Evolutionary conservation across 1,284 basidiomycete species (phyloP).

Genomic region (Puccinia coronata): DNA sequence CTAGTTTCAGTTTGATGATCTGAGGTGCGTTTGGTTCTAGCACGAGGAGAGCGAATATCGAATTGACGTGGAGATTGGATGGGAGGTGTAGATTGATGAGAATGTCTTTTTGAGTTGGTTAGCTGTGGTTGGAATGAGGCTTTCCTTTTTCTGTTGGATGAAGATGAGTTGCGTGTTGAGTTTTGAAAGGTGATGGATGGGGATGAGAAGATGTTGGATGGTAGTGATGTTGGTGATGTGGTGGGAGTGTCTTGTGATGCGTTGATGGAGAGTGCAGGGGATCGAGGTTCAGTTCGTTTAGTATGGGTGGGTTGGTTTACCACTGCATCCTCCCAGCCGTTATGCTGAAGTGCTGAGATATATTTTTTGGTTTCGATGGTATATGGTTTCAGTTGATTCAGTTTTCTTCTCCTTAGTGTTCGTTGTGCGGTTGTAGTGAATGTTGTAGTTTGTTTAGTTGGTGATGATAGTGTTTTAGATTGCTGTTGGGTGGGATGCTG

Average conservation of each 20-base stretch:
- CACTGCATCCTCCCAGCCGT: slow-evolving; percentile 60
- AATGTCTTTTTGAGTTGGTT: neutral
- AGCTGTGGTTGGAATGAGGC: neutral
- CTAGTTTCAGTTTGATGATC: too few relatives aligned
- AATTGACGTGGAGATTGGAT: neutral
- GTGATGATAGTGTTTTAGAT: neutral
- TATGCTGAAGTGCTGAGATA: slow-evolving; percentile 56
- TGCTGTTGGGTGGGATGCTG: neutral
- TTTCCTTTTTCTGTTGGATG: neutral
- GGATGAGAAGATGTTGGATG: neutral
- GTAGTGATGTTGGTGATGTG: neutral
- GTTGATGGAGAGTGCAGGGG: neutral
- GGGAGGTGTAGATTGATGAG: neutral
- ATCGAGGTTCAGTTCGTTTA: neutral
- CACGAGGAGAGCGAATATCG: neutral
- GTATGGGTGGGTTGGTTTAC: slow-evolving; percentile 50
- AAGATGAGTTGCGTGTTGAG: neutral
- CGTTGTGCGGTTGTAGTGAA: slow-evolving; percentile 16
- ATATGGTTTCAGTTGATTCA: slow-evolving; percentile 59
- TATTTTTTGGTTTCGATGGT: slow-evolving; percentile 58
- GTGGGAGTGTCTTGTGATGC: neutral
- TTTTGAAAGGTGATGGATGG: neutral
- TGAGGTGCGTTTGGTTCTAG: neutral
- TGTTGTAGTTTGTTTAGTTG: neutral
- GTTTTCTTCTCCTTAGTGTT: slow-evolving; percentile 56